Evolutionary conservation across 2,329 filamentous ascomycete genomes (phyloP), one percentile per base, ranked within the genome.

Genomic region (Dendryphion nanum): DNA sequence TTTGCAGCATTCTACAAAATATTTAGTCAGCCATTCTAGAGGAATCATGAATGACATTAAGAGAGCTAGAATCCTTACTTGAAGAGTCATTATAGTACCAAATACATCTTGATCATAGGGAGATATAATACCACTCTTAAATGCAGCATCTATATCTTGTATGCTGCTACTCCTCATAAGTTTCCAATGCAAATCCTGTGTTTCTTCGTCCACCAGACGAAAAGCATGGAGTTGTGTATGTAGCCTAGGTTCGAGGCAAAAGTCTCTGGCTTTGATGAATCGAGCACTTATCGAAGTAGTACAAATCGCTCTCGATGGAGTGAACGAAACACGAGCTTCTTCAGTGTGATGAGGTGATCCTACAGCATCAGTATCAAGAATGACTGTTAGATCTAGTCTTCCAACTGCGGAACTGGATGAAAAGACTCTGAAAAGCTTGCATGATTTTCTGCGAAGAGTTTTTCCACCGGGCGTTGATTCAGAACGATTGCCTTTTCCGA

Each of bases 101-200:
- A 17, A 26, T 0, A 14, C 6, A 17, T 37, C 18, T 5, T 37
- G 18, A 23, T 44, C 34, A 30, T 47, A 51, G 2, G 48, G 48
- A 19, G 48, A 47, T 13, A 51, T 40, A 4, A 20, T 21, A 14
- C 48, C 45, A 29, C 16, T 16, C 14, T 44, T 34, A 33, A 51
- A 18, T 2, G 48, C 46, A n/a, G 14, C 16, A 18, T 47, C 41
- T 2, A 51, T 37, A 5, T 51, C 37, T 30, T 39, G 30, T 16
- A 45, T 23, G 4, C 21, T 38, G 5, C 41, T 41, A 20, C 16
- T 10, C 5, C 26, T n/a, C 16, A 43, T 39, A 10, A 44, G 33
- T 14, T 47, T 10, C 7, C 21, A 4, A 20, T 48, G 21, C n/a
- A 17, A 17, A 7, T 4, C 16, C 2, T 13, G 3, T n/a, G n/a